Evolutionary conservation across 352 stramenopile species (phyloP), one percentile per base, ranked within the genome.

Genomic region (Phytopythium delawarense): DNA sequence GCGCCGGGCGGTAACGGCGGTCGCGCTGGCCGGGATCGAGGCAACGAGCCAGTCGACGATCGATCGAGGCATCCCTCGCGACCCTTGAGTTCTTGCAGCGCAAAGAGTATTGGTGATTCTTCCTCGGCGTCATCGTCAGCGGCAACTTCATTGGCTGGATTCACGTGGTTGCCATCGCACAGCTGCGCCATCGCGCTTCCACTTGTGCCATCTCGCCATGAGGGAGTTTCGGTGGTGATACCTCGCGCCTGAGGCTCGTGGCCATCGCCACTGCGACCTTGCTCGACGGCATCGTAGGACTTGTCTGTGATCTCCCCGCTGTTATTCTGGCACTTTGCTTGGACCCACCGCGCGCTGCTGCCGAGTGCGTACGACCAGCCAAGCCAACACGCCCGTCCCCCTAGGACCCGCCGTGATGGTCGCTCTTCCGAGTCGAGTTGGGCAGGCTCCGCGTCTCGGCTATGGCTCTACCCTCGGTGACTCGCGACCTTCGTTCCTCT

Each of bases 101-200:
- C 42, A 93, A 94, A 64, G 87, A 96, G 64, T 4, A 32, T 32
- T 93, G 87, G 78, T 75, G 88, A 46, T 89, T 93, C 55, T 67
- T 94, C 35, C 70, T 91, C 23, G 78, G 71, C 30, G 63, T 89
- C n/a, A 86, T 96, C 28, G 81, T 93, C 5, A 35, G 78, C 13
- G 87, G 87, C 1, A 94, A 96, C 59, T 23, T 91, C 0, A 3
- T 30, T 30, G 80, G 87, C 56, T 96, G 84, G 84, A 89, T 96
- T 30, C 21, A 75, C 37, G 69, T 92, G 2, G 37, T 93, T 8
- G 66, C 68, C 2, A 62, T 91, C 16, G 80, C 75, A 23, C 87
- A 85, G 50, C 46, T 88, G 18, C 68, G 84, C n/a, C 76, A 7
- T 50, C 45, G 37, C 56, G 60, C 7, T 80, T 82, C 45, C 56